phyloP scores from a whole-genome alignment of 768 basidiomycete genomes.

The Astraeus odoratus region DNA sequence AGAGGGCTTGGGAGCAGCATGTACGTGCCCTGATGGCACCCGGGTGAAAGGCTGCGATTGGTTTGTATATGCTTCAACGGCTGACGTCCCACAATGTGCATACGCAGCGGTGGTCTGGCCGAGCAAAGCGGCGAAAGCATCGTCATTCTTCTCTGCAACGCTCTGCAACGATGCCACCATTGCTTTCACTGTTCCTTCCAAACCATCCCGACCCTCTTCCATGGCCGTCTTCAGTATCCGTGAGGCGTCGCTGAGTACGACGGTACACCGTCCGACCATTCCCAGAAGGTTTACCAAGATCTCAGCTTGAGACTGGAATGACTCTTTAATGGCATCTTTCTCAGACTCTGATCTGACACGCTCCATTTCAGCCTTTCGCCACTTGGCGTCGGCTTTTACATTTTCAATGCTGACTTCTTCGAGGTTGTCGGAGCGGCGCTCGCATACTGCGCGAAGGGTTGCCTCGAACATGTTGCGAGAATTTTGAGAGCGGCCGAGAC shows the following conservation, averaged over 20 bases:
- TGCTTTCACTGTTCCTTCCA: conserved; percentile 36
- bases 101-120: conserved; percentile 64
- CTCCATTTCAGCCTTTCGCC: conserved; percentile 67
- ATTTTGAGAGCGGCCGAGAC: conserved; percentile 65
- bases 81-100: conserved; percentile 28
- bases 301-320: conserved; percentile 58
- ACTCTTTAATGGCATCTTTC: conserved; percentile 53
- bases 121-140: conserved; percentile 57
- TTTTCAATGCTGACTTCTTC: conserved; percentile 66
- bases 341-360: conserved; percentile 58
- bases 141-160: conserved; percentile 63
- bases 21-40: conserved; percentile 45
- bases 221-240: conserved; percentile 35
- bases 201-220: conserved; percentile 30
- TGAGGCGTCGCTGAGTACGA: conserved; percentile 57
- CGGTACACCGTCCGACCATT: conserved; percentile 73
- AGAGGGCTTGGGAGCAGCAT: conserved; percentile 32
- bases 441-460: conserved; percentile 74
- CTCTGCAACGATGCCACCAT: conserved; percentile 46
- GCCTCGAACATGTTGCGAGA: conserved; percentile 80
- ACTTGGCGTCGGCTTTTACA: conserved; percentile 62
- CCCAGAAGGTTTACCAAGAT: conserved; percentile 68
- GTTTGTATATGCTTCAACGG: conserved; percentile 45
- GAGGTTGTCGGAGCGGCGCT: conserved; percentile 70
- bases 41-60: conserved; percentile 44